These are phyloP conservation scores for Ustilago cynodontis DNA, from an alignment of 1,284 basidiomycete genomes.

Conservation along the genomic window DNA sequence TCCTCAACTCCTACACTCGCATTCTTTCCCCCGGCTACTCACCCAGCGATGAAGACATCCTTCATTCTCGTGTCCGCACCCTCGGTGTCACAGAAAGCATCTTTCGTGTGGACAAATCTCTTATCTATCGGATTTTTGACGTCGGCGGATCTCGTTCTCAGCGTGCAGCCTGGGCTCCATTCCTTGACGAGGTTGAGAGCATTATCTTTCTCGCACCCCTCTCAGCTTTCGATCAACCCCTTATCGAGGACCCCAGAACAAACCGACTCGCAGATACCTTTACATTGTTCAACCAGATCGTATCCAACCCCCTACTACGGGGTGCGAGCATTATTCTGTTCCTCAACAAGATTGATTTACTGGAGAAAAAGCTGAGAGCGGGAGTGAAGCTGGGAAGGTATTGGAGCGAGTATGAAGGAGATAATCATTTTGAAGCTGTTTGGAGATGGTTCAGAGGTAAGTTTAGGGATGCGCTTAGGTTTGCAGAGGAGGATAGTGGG, in stretches of 20 bases:
- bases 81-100: conserved; percentile 49
- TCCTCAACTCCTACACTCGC: conserved; percentile 45
- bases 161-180: conserved; percentile 50
- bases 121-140: conserved; percentile 54
- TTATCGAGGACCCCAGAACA: conserved; percentile 40
- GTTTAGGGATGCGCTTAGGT: conserved; percentile 37
- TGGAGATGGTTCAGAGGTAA: conserved; percentile 52
- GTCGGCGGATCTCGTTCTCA: conserved; percentile 53
- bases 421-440: conserved; percentile 54
- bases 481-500: conserved; percentile 12
- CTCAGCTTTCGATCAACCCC: conserved; percentile 56
- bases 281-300: conserved; percentile 43
- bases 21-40: conserved; percentile 20
- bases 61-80: conserved; percentile 59
- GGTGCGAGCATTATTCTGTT: conserved; percentile 52
- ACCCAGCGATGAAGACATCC: conserved; percentile 55
- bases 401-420: conserved; percentile 46
- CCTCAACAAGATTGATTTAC: conserved; percentile 61
- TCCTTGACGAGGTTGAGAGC: conserved; percentile 44
- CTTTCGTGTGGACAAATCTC: conserved; percentile 38
- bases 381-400: conserved; percentile 24
- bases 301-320: conserved; percentile 35
- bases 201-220: conserved; percentile 61
- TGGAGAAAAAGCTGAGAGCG: conserved; percentile 39
- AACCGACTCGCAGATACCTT: conserved; percentile 54